Evolutionary conservation across 495 filamentous ascomycete species (phyloP), one percentile per base, ranked within the genome.

Genomic region (Penicillium canescens): DNA sequence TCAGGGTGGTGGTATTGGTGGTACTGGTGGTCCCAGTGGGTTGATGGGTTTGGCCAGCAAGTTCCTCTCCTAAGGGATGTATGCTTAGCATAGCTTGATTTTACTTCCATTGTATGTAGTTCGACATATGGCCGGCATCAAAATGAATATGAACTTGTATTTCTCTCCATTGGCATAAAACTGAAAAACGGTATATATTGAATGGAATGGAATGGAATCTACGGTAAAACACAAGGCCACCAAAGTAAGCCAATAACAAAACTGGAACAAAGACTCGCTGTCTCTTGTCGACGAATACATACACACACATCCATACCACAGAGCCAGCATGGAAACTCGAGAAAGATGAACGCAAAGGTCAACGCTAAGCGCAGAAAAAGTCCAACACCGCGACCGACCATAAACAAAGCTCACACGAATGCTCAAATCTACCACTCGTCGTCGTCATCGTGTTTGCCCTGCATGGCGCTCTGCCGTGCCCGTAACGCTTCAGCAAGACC

Each of bases 401-500:
- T 46, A 43, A 46, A 43, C 46, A 46, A n/a, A n/a, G n/a, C n/a
- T n/a, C 56, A 50, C 36, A 50, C 16, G 21, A 16, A 48, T 38
- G 20, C 3, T 42, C 18, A 42, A 55, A 56, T 60, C 64, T 62
- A 84, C 79, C 80, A 83, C 59, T 94, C 82, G 45, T 85, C 91
- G 47, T 94, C 89, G 52, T 89, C 84, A 60, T 80, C 80, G 14
- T 67, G 82, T 48, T 78, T 77, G 36, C 77, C 77, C 49, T 81
- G 81, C 84, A 88, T 87, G 9, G 82, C 83, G 55, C 76, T 83
- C 66, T 94, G 88, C 72, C 89, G 77, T 56, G 84, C 83, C 64
- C 86, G 71, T 68, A 94, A 65, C 31, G 90, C 91, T 66, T 96
- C 89, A 4, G 93, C 93, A 55, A 98, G 73, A 1, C 90, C 89